Base-by-base conservation (phyloP, 140 eudicot genomes). In the Oenanthe javanica region DNA sequence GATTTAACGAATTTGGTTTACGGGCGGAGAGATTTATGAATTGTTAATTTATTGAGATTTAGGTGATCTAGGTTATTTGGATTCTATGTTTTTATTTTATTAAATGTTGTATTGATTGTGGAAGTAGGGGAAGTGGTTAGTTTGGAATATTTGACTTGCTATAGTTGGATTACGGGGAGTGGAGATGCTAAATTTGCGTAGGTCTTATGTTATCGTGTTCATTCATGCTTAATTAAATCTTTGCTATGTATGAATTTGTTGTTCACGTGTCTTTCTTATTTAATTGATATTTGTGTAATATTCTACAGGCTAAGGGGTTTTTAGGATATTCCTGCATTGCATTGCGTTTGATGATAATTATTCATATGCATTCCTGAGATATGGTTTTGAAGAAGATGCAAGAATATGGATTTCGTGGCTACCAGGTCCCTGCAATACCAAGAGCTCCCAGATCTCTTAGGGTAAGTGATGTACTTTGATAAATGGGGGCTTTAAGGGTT, bases 371-470 rank as follows among this genome's bases (percentile, higher is more conserved):
- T 89, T 82, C 84, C 78, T 90, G 84, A 87, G 86, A 82, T 82
- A 94, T 95, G 97, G 92, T 89, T 93, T 82, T 87, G 81, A 87
- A 91, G 87, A 89, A 86, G 85, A 91, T 88, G 84, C 84, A 80
- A 79, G 87, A 86, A 74, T 83, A 83, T 70, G 93, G 96, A 51
- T 85, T 89, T 78, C 79, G 79, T 83, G 96, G 93, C 77, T 88
- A 83, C 84, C 83, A 72, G 75, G 85, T 91, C 81, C 96, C 97
- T 76, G 84, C 82, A 72, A 83, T 95, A 80, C 99, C 99, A 47
- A 89, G 86, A 86, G 99, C 90, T 85, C 99, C 97, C 69, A 86
- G 99, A 85, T 95, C 99, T 63, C 48, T 85, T 67, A 86, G 99
- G 84, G 99, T 92, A 85, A 90, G 46, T 67, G 43, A 19, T 9